Percentiles rank a stretch among this genome's conserved stretches.
Evolutionary conservation across 108 stramenopile genomes (phyloP).

Genomic region (Nannochloropsis oceanica): DNA sequence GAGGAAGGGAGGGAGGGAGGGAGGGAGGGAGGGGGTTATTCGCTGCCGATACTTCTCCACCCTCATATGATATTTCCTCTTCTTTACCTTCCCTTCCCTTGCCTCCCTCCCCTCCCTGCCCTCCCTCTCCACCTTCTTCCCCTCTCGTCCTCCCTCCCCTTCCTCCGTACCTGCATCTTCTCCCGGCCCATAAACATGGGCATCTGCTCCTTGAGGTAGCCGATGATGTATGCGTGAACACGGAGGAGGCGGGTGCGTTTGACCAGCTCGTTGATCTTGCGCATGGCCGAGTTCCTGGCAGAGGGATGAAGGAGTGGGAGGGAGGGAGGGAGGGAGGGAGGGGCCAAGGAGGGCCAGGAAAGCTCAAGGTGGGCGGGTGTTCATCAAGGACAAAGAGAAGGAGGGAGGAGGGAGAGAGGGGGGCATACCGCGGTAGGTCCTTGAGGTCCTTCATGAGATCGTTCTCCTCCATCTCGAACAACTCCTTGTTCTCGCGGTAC

Average conservation of each 20-base stretch:
- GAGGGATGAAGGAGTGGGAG: too few relatives aligned
- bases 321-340: neutral
- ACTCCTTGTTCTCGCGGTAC: conserved; percentile 41
- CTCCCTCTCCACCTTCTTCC: neutral
- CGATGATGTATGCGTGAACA: conserved; percentile 41
- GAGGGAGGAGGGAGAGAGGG: neutral
- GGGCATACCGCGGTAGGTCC: conserved; percentile 16
- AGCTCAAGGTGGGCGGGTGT: neutral
- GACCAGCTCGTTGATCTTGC: conserved; percentile 69
- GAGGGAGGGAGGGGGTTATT: neutral
- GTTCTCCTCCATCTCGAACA: conserved; percentile 58
- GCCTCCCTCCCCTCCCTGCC: neutral
- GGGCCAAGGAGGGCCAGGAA: neutral
- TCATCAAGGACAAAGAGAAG: neutral
- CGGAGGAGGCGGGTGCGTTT: conserved; percentile 40
- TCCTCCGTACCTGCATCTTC: neutral
- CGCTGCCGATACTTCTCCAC: neutral
- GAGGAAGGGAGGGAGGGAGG: neutral
- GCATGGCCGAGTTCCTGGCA: conserved; percentile 35
- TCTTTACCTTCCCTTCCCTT: neutral
- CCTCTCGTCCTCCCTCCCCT: neutral
- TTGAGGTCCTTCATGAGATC: conserved; percentile 51
- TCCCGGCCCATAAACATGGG: conserved; percentile 34
- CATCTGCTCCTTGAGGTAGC: conserved; percentile 42
- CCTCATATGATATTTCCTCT: neutral